Percentiles rank a stretch among this genome's conserved stretches.
These are phyloP conservation scores for Lobosporangium transversale DNA, from an alignment of 192 early-diverging fungal species.

Conservation along the genomic window DNA sequence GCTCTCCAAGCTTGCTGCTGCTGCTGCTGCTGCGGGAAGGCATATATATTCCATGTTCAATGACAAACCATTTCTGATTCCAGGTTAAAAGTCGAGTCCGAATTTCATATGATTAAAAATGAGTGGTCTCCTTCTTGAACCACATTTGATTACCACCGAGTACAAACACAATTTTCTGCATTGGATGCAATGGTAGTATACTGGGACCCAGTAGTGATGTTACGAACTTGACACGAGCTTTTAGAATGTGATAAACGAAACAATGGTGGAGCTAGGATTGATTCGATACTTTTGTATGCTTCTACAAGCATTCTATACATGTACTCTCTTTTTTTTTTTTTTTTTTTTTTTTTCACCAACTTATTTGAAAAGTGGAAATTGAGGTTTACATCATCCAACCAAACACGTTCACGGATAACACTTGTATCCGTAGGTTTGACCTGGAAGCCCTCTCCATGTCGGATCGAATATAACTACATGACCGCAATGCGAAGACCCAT, in stretches of 20 bases:
- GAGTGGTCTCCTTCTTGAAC: conserved; percentile 59
- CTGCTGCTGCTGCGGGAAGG: conserved; percentile 5
- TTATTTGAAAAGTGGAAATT: conserved; percentile 53
- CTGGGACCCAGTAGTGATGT: conserved; percentile 44
- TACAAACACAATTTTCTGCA: conserved; percentile 35
- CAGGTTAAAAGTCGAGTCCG: conserved; percentile 56
- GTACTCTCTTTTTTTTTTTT: neutral
- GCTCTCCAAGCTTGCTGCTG: neutral
- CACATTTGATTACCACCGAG: conserved; percentile 56
- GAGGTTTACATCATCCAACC: conserved; percentile 47
- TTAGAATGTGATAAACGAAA: conserved; percentile 30
- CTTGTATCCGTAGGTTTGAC: conserved; percentile 50
- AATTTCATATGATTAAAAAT: conserved; percentile 57
- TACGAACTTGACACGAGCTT: conserved; percentile 52
- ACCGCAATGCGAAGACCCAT: conserved; percentile 46
- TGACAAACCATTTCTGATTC: conserved; percentile 60
- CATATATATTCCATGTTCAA: conserved; percentile 55
- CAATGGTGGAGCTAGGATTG: too few species aligned
- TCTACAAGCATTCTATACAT: too few species aligned
- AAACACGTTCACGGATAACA: conserved; percentile 45
- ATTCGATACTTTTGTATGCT: too few species aligned
- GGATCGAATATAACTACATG: conserved; percentile 36
- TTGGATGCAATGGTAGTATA: conserved; percentile 39
- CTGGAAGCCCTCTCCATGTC: conserved; percentile 29
- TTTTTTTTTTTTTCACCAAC: conserved; percentile 3